Evolutionary conservation across 305 asterid species (phyloP).

Genomic region (Fraxinus ornus): DNA sequence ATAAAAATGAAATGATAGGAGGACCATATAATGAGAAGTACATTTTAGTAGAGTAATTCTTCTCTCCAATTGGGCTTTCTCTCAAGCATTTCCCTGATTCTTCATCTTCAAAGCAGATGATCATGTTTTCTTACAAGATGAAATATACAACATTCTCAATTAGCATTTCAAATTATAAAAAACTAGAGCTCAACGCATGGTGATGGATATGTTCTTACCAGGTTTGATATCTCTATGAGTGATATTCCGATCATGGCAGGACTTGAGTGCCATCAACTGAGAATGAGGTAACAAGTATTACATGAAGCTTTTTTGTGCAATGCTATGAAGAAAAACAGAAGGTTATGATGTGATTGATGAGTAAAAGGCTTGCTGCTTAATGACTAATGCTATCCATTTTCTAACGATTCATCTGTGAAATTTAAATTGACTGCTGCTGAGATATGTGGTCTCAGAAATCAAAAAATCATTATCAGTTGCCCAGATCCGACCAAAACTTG

Average conservation of each 20-base stretch:
- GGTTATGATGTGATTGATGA: neutral
- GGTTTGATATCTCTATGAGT: slow-evolving; percentile 99
- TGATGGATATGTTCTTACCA: slow-evolving; percentile 48
- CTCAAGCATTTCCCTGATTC: slow-evolving; percentile 79
- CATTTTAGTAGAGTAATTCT: slow-evolving; percentile 75
- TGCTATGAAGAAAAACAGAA: neutral
- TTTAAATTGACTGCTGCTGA: neutral
- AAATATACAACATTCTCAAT: slow-evolving; percentile 25
- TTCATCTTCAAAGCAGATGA: slow-evolving; percentile 84
- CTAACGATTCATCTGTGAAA: neutral
- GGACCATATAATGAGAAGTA: slow-evolving; percentile 32
- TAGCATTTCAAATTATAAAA: slow-evolving; percentile 22
- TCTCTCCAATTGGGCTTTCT: slow-evolving; percentile 55
- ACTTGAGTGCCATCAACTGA: slow-evolving; percentile 86
- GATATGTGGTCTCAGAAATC: neutral
- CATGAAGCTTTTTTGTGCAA: slow-evolving; percentile 25
- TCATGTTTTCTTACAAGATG: slow-evolving; percentile 80
- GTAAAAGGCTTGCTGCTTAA: neutral
- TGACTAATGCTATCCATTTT: neutral
- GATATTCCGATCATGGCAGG: slow-evolving; percentile 94
- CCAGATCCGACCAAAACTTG: neutral
- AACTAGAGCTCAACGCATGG: slow-evolving; percentile 13
- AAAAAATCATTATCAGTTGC: neutral
- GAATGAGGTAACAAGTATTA: slow-evolving; percentile 28
- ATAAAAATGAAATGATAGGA: slow-evolving; percentile 10